These are phyloP conservation scores for Westerdykella sp. DNA, from an alignment of 2,329 filamentous ascomycete genomes.

Conservation along the genomic window DNA sequence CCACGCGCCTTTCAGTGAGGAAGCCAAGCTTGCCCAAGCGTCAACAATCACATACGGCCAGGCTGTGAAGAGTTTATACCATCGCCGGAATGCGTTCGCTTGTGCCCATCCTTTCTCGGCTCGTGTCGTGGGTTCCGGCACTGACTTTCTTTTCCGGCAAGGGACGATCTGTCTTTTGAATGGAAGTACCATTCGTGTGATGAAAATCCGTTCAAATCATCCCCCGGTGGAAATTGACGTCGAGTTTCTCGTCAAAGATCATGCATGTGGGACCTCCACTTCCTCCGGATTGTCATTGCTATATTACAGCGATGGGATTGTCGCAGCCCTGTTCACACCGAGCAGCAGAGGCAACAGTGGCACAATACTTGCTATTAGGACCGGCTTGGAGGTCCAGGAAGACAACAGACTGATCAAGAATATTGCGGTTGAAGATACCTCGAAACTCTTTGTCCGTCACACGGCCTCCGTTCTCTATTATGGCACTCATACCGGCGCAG, in stretches of 20 bases:
- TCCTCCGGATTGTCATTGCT: conserved; percentile 18
- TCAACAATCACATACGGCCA: conserved; percentile 43
- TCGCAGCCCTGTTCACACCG: conserved; percentile 9
- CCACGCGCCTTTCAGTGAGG: conserved; percentile 39
- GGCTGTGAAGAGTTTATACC: conserved; percentile 55
- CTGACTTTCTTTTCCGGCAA: conserved; percentile 56
- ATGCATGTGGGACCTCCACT: neutral
- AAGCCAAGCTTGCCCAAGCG: conserved; percentile 38
- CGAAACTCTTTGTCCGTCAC: conserved; percentile 63
- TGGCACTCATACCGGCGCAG: conserved; percentile 55
- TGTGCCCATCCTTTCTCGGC: conserved; percentile 57
- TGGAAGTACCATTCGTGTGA: conserved; percentile 50
- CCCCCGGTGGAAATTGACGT: neutral
- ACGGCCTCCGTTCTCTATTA: conserved; percentile 57
- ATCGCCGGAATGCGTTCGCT: conserved; percentile 55
- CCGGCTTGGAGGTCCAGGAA: conserved; percentile 10
- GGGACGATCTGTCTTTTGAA: conserved; percentile 60
- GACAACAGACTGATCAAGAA: conserved; percentile 33
- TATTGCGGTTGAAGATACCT: conserved; percentile 27
- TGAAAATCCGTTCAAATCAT: conserved; percentile 47
- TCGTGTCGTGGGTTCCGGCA: conserved; percentile 54
- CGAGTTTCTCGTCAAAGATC: neutral
- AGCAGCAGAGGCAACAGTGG: conserved; percentile 9
- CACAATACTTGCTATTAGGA: conserved; percentile 25
- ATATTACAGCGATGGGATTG: conserved; percentile 29